Percentiles rank a stretch among this genome's conserved stretches.
Evolutionary conservation across 345 rosid genomes (phyloP).

Genomic region (Eucalyptus globulus): DNA sequence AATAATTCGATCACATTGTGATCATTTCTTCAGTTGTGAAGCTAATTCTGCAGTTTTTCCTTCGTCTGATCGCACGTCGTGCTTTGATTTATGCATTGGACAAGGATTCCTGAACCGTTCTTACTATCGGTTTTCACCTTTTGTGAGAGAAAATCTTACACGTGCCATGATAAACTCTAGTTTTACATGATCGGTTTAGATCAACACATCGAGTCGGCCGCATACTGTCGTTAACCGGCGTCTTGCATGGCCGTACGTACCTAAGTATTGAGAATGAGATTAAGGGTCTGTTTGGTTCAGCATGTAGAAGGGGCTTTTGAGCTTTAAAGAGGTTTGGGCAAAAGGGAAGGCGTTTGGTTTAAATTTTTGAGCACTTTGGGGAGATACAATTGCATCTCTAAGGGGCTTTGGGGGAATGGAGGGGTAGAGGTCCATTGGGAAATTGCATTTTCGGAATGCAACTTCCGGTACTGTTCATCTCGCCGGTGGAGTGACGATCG

Average conservation of each 20-base stretch:
- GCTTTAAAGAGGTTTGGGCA: too few species aligned
- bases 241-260: not conserved
- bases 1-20: not conserved
- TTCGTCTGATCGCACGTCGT: not conserved
- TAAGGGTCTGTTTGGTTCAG: too few species aligned
- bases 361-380: too few species aligned
- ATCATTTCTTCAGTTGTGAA: not conserved
- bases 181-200: not conserved
- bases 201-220: not conserved
- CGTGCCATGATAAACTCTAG: not conserved
- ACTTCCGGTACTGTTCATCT: too few species aligned
- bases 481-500: too few species aligned
- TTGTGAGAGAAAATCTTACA: not conserved
- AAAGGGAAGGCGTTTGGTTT: too few species aligned
- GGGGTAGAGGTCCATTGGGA: too few species aligned
- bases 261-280: not conserved
- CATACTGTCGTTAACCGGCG: not conserved
- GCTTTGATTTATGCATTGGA: not conserved
- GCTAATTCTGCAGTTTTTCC: not conserved
- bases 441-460: too few species aligned
- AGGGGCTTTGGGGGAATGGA: too few species aligned
- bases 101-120: not conserved
- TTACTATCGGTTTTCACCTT: not conserved
- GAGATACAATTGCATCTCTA: too few species aligned
- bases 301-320: too few species aligned